These are phyloP conservation scores for Lachancea dasiensis DNA, from an alignment of 805 yeast species.

Conservation along the genomic window DNA sequence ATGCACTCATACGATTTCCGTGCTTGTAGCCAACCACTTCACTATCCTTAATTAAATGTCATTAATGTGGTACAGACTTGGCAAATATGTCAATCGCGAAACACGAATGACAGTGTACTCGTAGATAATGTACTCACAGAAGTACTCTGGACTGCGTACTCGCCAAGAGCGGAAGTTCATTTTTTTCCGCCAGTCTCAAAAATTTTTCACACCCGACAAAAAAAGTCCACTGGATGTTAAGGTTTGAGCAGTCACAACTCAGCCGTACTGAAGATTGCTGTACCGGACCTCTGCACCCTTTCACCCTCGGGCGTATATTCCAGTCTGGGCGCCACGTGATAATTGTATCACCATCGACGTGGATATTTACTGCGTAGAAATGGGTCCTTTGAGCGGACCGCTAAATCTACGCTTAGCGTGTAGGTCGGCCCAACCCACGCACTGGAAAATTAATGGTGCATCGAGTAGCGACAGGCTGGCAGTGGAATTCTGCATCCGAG, in stretches of 20 bases:
- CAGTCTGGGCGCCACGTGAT: conserved; percentile 16
- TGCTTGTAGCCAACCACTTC: too few species aligned
- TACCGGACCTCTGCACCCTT: conserved; percentile 16
- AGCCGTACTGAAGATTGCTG: conserved; percentile 19
- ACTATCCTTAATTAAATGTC: too few species aligned
- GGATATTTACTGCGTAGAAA: not conserved
- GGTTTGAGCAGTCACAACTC: conserved; percentile 12
- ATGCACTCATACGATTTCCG: too few species aligned
- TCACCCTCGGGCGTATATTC: conserved; percentile 20
- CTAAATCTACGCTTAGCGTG: not conserved
- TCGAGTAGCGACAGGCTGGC: not conserved
- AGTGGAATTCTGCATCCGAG: not conserved
- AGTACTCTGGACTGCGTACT: too few species aligned
- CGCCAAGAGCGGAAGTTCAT: not conserved
- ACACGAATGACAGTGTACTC: too few species aligned
- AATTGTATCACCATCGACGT: not conserved
- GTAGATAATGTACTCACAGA: too few species aligned
- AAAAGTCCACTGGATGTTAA: conserved; percentile 7
- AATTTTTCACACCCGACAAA: not conserved
- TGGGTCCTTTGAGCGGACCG: conserved; percentile 1
- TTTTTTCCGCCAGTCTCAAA: not conserved
- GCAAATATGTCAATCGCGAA: too few species aligned
- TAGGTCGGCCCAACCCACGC: conserved; percentile 2
- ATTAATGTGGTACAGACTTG: too few species aligned
- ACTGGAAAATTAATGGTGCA: conserved; percentile 1